Base-by-base conservation (phyloP, 495 filamentous ascomycete species). In the Neurospora africana region DNA sequence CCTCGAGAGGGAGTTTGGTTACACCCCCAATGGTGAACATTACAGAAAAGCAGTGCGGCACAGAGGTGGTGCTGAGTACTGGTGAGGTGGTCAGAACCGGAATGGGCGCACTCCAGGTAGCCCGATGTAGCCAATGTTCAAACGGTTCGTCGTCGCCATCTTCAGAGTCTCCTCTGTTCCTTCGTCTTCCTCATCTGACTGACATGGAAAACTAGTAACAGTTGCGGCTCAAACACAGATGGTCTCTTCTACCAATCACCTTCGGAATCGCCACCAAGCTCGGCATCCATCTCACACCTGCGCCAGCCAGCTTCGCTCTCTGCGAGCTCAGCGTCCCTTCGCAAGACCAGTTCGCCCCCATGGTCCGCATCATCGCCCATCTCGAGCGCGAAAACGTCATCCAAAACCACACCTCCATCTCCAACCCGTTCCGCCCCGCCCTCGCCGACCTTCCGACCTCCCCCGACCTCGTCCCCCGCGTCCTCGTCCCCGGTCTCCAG, bases 21-120 rank as follows among this genome's bases (percentile, higher is more conserved):
- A 83, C 72, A 82, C 84, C 41, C 84, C 84, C 13, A 82, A 83
- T 23, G 84, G 84, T 11, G 82, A 84, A 37, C 84, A 86, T 58
- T n/a, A 81, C 82, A 69, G 83, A 83, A 47, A 79, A 81, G 53
- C 79, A 83, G 39, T 82, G 79, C 17, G 84, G 84, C 19, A 79
- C 86, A 76, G 84, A 86, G 69, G 81, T 85, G 11, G 82, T 86
- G 35, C 81, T 86, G 17, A 81, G 84, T n/a, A 79, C 80, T 33
- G 82, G 81, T 68, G 81, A 81, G 39, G 76, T 84, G 13, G 75
- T 86, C 13, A 76, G 84, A 53, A 86, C 84, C 10, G 84, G 84
- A 9, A 83, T 84, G 76, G 83, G 80, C 40, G 82, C 83, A 15
- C 76, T 84, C 75, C 76, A 8, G 75, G 70, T 38, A 78, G 80